Conservation (phyloP, 768 basidiomycete genomes). For the Dendrothele bispora region DNA sequence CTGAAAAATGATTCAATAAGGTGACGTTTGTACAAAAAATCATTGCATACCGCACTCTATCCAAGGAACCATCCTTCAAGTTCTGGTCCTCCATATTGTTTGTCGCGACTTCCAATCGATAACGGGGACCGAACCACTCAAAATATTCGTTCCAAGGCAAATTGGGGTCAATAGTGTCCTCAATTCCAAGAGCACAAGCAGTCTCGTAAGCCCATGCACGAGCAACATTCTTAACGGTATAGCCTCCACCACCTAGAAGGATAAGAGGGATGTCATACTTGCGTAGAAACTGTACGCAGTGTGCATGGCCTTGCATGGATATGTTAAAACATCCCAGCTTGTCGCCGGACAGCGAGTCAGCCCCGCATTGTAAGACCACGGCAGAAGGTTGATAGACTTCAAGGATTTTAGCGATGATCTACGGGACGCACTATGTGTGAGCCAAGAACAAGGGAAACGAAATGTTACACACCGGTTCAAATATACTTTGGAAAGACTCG, state of each 20-base stretch:
- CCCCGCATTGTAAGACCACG: conserved; percentile 92
- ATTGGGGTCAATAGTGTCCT: conserved; percentile 73
- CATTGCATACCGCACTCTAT: conserved; percentile 66
- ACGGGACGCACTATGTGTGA: too few relatives aligned
- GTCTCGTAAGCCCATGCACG: conserved; percentile 97
- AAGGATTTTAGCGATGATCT: conserved; percentile 84
- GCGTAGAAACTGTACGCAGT: conserved; percentile 85
- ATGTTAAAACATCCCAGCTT: conserved; percentile 96
- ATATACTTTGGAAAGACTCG: conserved; percentile 83
- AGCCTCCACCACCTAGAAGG: conserved; percentile 93
- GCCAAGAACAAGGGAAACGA: neutral
- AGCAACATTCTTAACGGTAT: conserved; percentile 96
- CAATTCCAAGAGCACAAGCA: conserved; percentile 87
- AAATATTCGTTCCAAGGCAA: conserved; percentile 89
- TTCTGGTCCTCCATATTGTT: conserved; percentile 98
- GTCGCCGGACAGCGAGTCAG: conserved; percentile 93
- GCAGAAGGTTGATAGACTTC: conserved; percentile 87
- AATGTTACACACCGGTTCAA: conserved; percentile 73
- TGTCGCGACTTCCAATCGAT: conserved; percentile 84
- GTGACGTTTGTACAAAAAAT: neutral
- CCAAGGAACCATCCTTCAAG: conserved; percentile 73
- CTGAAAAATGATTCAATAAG: conserved; percentile 40
- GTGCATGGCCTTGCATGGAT: conserved; percentile 92
- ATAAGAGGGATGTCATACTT: conserved; percentile 84
- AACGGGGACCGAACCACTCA: conserved; percentile 97